Evolutionary conservation across 2,329 filamentous ascomycete species (phyloP), one percentile per base, ranked within the genome.

Genomic region (Cucurbitaria berberidis): DNA sequence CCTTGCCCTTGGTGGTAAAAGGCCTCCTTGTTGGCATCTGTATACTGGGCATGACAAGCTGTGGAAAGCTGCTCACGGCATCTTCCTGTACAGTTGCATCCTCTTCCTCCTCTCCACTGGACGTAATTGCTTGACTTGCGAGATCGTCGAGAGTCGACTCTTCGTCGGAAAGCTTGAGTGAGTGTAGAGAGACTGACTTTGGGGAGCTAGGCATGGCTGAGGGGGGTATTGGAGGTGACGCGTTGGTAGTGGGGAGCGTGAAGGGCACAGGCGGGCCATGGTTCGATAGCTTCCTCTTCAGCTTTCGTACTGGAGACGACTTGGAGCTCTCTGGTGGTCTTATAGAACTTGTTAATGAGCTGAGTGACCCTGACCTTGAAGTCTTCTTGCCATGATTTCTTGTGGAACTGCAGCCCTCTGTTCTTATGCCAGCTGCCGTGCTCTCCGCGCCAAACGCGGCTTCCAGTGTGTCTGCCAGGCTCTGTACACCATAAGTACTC

Each of bases 31-130:
- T 89, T 3, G 95, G 93, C 85, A 99, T 95, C 57, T 86, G 87
- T 66, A 99, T 88, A 69, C 92, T 96, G 5, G 95, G 95, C 95
- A 99, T 99, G 55, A 99, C 90, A n/a, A 99, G 83, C 74, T 98
- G 93, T 21, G 89, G 89, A 35, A 77, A 72, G 58, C 68, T 63
- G 48, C 48, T 59, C n/a, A 62, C 54, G 19, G 51, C 51, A 36
- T 80, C 81, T 39, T 57, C 52, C 46, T 62, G 64, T 22, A 59
- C 63, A 26, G 66, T 64, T 19, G 64, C 77, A 21, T 60, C 51
- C 66, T 67, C 78, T 70, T 84, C 87, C 67, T 85, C 78, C 62
- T 87, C 78, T 58, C 81, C 77, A 66, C 80, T 75, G 18, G 82
- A 86, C 15, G 74, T 77, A 15, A 86, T 71, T 3, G 79, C 81